Evolutionary conservation across 129 eudicot species (phyloP), one percentile per base, ranked within the genome.

Genomic region (Glebionis coronaria): DNA sequence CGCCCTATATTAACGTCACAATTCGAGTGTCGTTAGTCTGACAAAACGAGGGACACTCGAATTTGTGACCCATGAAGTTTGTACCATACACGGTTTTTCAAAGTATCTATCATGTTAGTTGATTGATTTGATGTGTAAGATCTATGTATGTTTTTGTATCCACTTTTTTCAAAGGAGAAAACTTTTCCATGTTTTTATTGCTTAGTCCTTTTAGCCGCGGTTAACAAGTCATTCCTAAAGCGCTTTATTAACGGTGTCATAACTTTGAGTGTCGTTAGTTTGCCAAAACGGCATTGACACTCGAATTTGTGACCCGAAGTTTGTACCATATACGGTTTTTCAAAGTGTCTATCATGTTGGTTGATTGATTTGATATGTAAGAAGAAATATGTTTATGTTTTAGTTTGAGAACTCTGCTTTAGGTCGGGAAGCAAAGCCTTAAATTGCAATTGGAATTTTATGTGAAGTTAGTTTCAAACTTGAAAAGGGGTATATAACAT

Each of bases 81-180:
- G 42, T 1, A 35, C 42, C 42, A 0, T 6, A 35, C 7, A 8
- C 42, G 42, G 42, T 35, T 8, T 35, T 35, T 35, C 42, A 8
- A 35, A 1, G 42, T 35, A 35, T 35, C 42, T 1, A 8, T 35
- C 42, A 35, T 35, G 42, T 35, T 35, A 35, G 40, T 31, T 35
- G 42, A 35, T 6, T 35, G 42, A 35, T 31, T 31, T 31, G 40
- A 8, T 31, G 7, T 31, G 5, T 6, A 31, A 31, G 40, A 31
- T 31, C n/a, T n/a, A n/a, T n/a, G n/a, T n/a, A n/a, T n/a, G n/a
- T n/a, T 20, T 61, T 58, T 68, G 75, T 28, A 69, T 63, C 71
- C 44, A 63, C 76, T 54, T 55, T 23, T 77, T 78, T 78, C 15
- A 15, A 52, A 18, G 23, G 40, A 64, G 69, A 40, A 71, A 78